Evolutionary conservation across 352 stramenopile species (phyloP), one percentile per base, ranked within the genome.

Genomic region (Phytopythium oedochilum): DNA sequence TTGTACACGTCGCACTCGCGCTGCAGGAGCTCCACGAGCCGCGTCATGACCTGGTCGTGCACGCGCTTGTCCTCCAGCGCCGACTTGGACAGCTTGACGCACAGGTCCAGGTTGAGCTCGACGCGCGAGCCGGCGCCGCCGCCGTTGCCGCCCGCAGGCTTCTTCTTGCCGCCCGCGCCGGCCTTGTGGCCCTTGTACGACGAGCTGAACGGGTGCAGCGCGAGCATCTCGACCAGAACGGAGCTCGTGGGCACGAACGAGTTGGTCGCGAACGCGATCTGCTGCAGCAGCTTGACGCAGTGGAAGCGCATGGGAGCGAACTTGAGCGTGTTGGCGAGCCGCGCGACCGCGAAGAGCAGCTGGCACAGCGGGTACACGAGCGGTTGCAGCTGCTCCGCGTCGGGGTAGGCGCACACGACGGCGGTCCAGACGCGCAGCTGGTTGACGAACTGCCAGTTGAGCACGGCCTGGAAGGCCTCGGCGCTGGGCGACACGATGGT

Each of bases 371-470:
- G 96, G 70, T 98, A 99, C 25, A 99, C 77, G 28, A 99, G 84
- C 9, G 91, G 84, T 56, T 83, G 75, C 32, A 99, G 83, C 68
- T 98, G 81, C 54, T 73, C 77, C 42, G 86, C 83, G 3, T 64
- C 74, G 20, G 81, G 85, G 62, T 97, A 94, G 29, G 91, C 91
- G 56, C 85, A 89, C 48, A 99, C 75, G 2, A 99, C 95, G 6
- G 96, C 96, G 36, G 92, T 92, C 97, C 96, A 99, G 5, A 99
- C 75, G 47, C 96, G 95, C 29, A 99, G 64, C 60, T 97, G 98
- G 74, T 99, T 97, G 53, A 99, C 82, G 57, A 98, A 99, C 73
- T 99, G 97, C 97, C 97, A 99, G 69, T 96, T 98, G 55, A 97
- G 94, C 28, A 98, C 78, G 53, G 61, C 61, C 70, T 92, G 83